Evolutionary conservation across 2,329 filamentous ascomycete species (phyloP).

Genomic region (Penicillium verrucosum): DNA sequence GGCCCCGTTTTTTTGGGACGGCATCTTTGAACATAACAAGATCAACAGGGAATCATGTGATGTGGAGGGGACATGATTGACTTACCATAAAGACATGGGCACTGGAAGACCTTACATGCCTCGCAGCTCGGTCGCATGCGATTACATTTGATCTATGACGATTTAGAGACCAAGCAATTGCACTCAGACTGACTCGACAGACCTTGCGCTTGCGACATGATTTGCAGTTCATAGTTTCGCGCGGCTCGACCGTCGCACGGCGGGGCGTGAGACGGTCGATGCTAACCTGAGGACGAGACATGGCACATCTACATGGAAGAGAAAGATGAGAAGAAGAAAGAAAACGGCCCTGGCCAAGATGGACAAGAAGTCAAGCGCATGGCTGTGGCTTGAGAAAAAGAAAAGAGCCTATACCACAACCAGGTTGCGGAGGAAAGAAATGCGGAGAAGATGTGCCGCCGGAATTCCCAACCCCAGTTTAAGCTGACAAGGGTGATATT

Average conservation of each 20-base stretch:
- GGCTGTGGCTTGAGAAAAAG: constrained; percentile 5
- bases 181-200: constrained; percentile 18
- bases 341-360: constrained; percentile 4
- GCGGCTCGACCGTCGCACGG: constrained; percentile 69
- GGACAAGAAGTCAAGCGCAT: constrained; percentile 6
- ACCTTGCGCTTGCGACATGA: constrained; percentile 91
- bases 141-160: constrained; percentile 80
- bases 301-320: constrained; percentile 32
- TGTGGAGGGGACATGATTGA: constrained; percentile 26
- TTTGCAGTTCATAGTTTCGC: constrained; percentile 94
- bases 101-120: constrained; percentile 85
- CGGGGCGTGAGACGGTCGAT: constrained; percentile 74
- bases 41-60: constrained; percentile 34
- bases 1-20: constrained; percentile 82
- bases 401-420: neutral
- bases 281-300: constrained; percentile 73
- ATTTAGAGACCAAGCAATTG: neutral
- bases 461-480: constrained; percentile 7
- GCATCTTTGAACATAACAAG: constrained; percentile 57
- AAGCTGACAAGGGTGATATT: neutral
- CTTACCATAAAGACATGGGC: constrained; percentile 80
- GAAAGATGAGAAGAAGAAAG: constrained; percentile 8
- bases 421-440: constrained; percentile 12
- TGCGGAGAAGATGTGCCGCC: constrained; percentile 23
- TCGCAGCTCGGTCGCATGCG: constrained; percentile 79